Evolutionary conservation across 306 rosid genomes (phyloP), one percentile per base, ranked within the genome.

Genomic region (Vicia sativa): DNA sequence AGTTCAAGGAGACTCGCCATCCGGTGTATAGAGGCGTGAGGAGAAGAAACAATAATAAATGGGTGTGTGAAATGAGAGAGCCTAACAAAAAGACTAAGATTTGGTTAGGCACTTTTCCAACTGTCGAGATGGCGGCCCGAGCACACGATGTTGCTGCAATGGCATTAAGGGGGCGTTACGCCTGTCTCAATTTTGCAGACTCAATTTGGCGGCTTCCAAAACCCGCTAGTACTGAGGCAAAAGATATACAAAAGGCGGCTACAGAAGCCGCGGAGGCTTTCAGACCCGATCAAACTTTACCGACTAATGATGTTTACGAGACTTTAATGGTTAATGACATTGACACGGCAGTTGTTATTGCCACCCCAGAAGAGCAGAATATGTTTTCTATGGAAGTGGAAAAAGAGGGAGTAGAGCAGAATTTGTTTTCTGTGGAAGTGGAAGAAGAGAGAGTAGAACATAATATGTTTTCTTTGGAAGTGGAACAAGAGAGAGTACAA

Each of bases 101-200:
- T 43, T 78, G 82, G 82, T 28, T 78, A 0, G 82, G 82, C 10
- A 86, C 96, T 0, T 91, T 88, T 19, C 91, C 87, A 3, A 91
- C 90, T 0, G 74, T 80, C 0, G 93, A 88, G 25, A 91, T 91
- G 97, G 97, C 96, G 0, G 96, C 96, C 0, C 77, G 96, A 2
- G 97, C 97, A 0, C 91, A 91, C 15, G 93, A 91, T 38, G 96
- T 88, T 67, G 97, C 97, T 0, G 97, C 87, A 0, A 59, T 80
- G 5, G 85, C 93, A 0, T 60, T 91, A 3, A 65, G 88, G 1
- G 96, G 97, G 0, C 67, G 84, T 3, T 69, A 7, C 9, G 38
- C 38, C 38, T 34, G 38, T 34, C 38, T 34, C 38, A 34, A 34
- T 34, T 34, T 34, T 3, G 93, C 91, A 0, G 93, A 91, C 72